Base-by-base conservation (phyloP, 2,329 filamentous ascomycete genomes). In the Tolypocladium capitatum region DNA sequence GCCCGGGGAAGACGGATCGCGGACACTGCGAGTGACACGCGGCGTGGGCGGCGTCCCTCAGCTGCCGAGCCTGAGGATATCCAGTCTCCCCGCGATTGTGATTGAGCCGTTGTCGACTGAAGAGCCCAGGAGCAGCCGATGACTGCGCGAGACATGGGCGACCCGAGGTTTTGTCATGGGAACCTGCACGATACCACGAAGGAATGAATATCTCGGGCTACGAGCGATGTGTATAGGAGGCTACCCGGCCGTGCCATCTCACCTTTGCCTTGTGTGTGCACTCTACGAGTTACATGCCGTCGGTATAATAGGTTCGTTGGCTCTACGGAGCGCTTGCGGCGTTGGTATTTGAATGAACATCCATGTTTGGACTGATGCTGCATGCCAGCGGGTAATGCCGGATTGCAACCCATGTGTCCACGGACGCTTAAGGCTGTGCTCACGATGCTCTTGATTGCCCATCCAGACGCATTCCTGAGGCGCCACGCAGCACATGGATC, bases 11-110 rank as follows among this genome's bases (percentile, higher is more conserved):
- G 16, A 42, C n/a, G 43, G 38, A 41, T 16, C 46, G 30, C 10
- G 28, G 31, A 27, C 48, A 43, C 43, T 45, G 16, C 64, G 66
- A 35, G 28, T 46, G 43, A 43, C 46, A 9, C 65, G 67, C 30
- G 66, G 66, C 5, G 63, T 67, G 5, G 66, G 66, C 18, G 66
- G 64, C 1, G 56, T 63, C 7, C 73, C 73, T 0, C 74, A 71
- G 52, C 61, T 80, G 43, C 76, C 77, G 2, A 78, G 72, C 53
- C 55, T 81, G 53, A 67, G 69, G 43, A 64, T 80, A 31, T 56
- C 60, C 18, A 59, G 58, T 28, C 60, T 81, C 27, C 78, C 78
- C 3, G 71, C 73, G 53, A 82, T 82, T 56, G 53, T 54, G 28
- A 50, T 58, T 46, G 48, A 55, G 35, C 47, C 51, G 18, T 50